Evolutionary conservation across 2,329 filamentous ascomycete genomes (phyloP), one percentile per base, ranked within the genome.

Genomic region (Cordyceps farinosa): DNA sequence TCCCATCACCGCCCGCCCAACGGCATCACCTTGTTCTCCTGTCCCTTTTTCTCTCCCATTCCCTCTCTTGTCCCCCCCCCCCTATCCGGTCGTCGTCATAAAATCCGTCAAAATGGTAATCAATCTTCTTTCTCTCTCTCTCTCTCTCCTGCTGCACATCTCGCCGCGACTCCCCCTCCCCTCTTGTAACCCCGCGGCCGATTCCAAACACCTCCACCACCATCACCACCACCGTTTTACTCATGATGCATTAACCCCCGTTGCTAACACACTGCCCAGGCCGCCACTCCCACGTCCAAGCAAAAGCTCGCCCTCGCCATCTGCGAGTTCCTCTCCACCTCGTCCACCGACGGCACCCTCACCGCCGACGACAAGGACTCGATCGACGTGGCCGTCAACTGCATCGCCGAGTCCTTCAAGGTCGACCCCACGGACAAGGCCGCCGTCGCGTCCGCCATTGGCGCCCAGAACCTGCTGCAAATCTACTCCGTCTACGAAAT

Each of bases 401-500:
- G 94, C 80, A 98, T 99, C 77, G 86, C 89, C 69, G 94, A 98
- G 76, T 90, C 90, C 69, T 99, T 98, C 86, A 92, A 96, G 77
- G 90, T 99, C 72, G 92, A 98, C 78, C 86, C 91, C n/a, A 79
- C 83, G 66, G 88, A 96, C 78, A 82, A 87, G 71, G 80, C 84
- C 62, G 88, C 91, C 70, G 81, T 94, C 70, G 80, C 86, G 68
- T 86, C 90, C 69, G 92, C 93, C 69, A 82, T 96, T 68, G 93
- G 92, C 72, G 85, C 88, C 67, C 92, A 98, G 81, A 93, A 89
- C 75, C 88, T 99, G 66, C 84, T 92, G 66, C 88, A 89, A 76
- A 96, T 99, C 79, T 99, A 96, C 83, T 87, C 87, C 73, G 92
- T 97, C 68, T 98, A 97, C 79, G 95, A 99, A 80, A 97, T 96